Base-by-base conservation (phyloP, 768 basidiomycete species). In the Psilocybe sp. region DNA sequence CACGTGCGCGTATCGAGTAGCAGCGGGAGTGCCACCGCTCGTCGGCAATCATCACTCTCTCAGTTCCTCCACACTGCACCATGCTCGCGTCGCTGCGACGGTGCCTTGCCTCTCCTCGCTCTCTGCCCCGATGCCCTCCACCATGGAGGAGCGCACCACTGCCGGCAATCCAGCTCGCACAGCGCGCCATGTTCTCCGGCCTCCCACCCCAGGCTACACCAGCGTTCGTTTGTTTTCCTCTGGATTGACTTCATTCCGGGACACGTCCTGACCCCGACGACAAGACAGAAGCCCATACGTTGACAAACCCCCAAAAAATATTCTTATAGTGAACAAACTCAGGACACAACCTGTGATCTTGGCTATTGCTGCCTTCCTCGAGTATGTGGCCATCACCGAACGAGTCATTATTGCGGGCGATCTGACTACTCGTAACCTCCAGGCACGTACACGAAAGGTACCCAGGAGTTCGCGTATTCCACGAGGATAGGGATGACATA, bases 321-420 rank as follows among this genome's bases (percentile, higher is more conserved):
- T 89, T 37, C 77, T 91, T 45, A 79, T 91, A 54, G 87, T 91
- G 12, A 91, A 91, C 70, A 91, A 91, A 65, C 71, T 87, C 31
- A 80, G 89, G 40, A 91, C 89, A 35, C 80, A 82, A 49, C 84
- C 85, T 8, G 88, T 91, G 50, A 79, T 88, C 46, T 77, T 82
- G 20, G 87, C 88, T 2, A 89, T 90, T 51, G 79, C 87, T 54
- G 80, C 85, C 6, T 78, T 91, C 56, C 79, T 90, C 46, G 74
- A 76, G 88, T 89, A 50, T 47, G 82, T 70, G 36, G 33, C 19
- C 14, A 18, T 32, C 32, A 31, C 18, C 41, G 37, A 37, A 14
- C 47, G 62, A 41, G 35, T 38, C 46, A 19, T 37, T 43, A 41
- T 40, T 31, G 39, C 44, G 32, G 13, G 45, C 32, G 23, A 23